Conservation (phyloP, 768 basidiomycete species). For the Mycena metata region DNA sequence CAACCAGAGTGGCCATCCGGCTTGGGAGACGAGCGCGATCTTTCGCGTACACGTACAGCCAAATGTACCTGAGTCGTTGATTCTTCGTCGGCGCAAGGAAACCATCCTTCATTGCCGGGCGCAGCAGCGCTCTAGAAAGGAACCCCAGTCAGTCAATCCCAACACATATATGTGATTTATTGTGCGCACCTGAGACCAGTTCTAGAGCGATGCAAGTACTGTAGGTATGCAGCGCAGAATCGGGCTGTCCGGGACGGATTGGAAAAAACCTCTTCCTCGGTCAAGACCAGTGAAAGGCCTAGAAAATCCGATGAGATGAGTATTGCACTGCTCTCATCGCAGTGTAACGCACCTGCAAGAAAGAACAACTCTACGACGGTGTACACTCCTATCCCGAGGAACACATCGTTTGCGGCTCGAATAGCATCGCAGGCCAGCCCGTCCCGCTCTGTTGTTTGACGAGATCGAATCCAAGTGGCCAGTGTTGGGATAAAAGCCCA, state of each 20-base stretch:
- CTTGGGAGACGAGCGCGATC: not conserved
- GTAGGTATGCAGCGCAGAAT: not conserved
- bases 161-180: no score
- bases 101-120: not conserved
- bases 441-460: not conserved
- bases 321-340: no score
- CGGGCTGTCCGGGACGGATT: not conserved
- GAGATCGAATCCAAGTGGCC: not conserved
- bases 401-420: not conserved
- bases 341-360: not conserved
- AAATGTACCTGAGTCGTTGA: not conserved
- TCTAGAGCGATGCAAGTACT: not conserved
- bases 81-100: not conserved
- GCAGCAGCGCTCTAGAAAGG: not conserved
- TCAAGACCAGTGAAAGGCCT: not conserved
- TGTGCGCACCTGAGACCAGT: not conserved
- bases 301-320: not conserved
- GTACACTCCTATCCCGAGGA: not conserved
- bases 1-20: not conserved
- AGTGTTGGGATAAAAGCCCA: not conserved
- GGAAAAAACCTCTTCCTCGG: not conserved
- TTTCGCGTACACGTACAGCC: slow-evolving; percentile 3
- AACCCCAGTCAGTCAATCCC: no score
- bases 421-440: not conserved
- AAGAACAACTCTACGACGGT: not conserved